These are phyloP conservation scores for Umbelopsis vinacea DNA, from an alignment of 192 early-diverging fungal genomes.

Conservation along the genomic window DNA sequence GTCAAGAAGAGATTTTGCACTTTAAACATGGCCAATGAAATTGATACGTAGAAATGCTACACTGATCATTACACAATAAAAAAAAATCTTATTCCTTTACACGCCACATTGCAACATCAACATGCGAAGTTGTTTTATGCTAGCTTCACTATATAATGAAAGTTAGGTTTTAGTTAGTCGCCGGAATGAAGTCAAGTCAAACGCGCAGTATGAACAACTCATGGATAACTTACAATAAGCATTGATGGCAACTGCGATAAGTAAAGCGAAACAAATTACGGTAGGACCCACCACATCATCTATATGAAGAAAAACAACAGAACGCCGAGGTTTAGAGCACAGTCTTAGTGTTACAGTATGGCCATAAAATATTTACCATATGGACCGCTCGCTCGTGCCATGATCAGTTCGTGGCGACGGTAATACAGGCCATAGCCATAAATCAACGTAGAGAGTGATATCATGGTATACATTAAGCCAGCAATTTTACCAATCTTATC, in stretches of 20 bases:
- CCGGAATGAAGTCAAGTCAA: too few relatives aligned
- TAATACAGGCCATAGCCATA: conserved; percentile 71
- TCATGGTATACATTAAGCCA: conserved; percentile 69
- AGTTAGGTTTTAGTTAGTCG: not conserved
- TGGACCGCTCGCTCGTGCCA: conserved; percentile 53
- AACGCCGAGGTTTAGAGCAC: not conserved
- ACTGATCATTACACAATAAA: not conserved
- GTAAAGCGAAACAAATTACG: conserved; percentile 62
- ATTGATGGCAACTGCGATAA: conserved; percentile 55
- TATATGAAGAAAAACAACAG: conserved; percentile 6
- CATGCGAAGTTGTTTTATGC: not conserved
- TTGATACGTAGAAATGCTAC: not conserved
- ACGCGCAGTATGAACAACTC: not conserved
- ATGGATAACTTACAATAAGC: conserved; percentile 42
- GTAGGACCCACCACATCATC: conserved; percentile 74
- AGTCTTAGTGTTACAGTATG: not conserved
- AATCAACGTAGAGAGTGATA: conserved; percentile 66
- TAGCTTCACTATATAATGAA: not conserved
- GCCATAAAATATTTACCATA: conserved; percentile 31
- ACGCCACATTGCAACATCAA: too few relatives aligned
- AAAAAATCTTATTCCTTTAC: too few relatives aligned
- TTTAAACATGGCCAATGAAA: not conserved
- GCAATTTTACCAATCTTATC: conserved; percentile 51
- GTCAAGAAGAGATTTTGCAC: not conserved
- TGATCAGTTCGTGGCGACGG: conserved; percentile 67